Evolutionary conservation across 2,329 filamentous ascomycete genomes (phyloP).

Genomic region (Nectriaceae sp.): DNA sequence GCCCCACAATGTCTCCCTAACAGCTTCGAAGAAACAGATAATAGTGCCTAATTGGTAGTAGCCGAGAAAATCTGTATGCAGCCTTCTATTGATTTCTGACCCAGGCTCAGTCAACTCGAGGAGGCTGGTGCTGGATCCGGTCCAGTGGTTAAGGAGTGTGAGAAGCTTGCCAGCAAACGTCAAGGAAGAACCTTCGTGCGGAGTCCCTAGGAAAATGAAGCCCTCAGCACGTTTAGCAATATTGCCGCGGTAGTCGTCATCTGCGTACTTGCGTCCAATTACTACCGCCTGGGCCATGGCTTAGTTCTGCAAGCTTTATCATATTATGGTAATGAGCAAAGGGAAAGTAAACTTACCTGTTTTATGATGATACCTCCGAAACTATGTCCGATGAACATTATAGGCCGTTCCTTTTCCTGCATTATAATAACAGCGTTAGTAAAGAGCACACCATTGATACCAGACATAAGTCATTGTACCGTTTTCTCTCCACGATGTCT

Average conservation of each 20-base stretch:
- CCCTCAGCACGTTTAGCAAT: not conserved
- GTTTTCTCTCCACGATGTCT: not conserved
- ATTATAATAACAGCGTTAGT: not conserved
- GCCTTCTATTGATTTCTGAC: not conserved
- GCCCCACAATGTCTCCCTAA: too few relatives aligned
- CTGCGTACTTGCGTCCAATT: not conserved
- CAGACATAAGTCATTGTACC: not conserved
- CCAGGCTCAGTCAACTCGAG: not conserved
- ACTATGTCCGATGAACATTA: not conserved
- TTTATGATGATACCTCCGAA: not conserved
- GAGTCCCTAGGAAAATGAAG: not conserved
- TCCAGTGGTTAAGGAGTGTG: constrained; percentile 12
- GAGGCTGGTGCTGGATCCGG: not conserved
- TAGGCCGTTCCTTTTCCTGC: not conserved
- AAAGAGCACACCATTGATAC: not conserved
- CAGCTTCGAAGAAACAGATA: too few relatives aligned
- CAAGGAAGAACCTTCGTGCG: not conserved
- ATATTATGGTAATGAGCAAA: not conserved
- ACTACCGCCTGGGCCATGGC: not conserved
- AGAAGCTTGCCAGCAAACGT: constrained; percentile 18
- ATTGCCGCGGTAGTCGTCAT: not conserved
- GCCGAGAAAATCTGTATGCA: too few relatives aligned
- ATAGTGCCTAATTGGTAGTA: too few relatives aligned
- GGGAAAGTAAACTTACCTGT: not conserved
- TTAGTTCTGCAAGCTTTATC: not conserved